Base-by-base conservation (phyloP, 2,329 filamentous ascomycete species). In the Chaetomium sp. region DNA sequence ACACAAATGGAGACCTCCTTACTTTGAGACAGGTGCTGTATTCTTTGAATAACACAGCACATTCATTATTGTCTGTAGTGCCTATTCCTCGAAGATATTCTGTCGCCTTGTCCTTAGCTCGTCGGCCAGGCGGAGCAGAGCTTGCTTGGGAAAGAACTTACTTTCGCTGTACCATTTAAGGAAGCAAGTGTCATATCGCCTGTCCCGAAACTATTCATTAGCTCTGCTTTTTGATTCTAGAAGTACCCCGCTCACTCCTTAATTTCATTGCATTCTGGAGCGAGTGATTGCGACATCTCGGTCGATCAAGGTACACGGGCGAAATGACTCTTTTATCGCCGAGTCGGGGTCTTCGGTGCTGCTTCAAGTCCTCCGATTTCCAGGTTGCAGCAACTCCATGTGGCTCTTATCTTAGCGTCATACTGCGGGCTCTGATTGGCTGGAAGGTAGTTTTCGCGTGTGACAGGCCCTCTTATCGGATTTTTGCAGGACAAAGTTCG, bases 81-180 rank as follows among this genome's bases (percentile, higher is more conserved):
- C 91, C 87, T 57, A 86, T 86, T 14, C 91, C 91, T 64, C 91
- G 82, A 19, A 99, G 82, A 68, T 96, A 99, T 72, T 96, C 94
- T 94, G 62, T 14, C 6, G 11, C 6, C 19, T 33, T 56, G 34
- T 37, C n/a, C 51, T 12, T 11, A 27, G n/a, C 49, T 44, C 43
- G 42, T 9, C 36, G 5, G 8, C 19, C 12, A 32, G 6, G 33
- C 6, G 34, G 32, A 32, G 6, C 6, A 27, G 10, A 41, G 27
- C 6, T 3, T 2, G 9, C 36, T 10, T 4, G 1, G 38, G 6
- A 3, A 32, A 34, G n/a, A 12, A 49, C 44, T 58, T 78, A 96
- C 94, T 97, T 74, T 99, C 94, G 69, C 91, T 96, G 72, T 99
- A 99, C 94, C 94, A 99, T 74, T 96, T 97, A 61, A 99, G 76